Evolutionary conservation across 768 basidiomycete genomes (phyloP), one percentile per base, ranked within the genome.

Genomic region (Stropharia rugosoannulata): DNA sequence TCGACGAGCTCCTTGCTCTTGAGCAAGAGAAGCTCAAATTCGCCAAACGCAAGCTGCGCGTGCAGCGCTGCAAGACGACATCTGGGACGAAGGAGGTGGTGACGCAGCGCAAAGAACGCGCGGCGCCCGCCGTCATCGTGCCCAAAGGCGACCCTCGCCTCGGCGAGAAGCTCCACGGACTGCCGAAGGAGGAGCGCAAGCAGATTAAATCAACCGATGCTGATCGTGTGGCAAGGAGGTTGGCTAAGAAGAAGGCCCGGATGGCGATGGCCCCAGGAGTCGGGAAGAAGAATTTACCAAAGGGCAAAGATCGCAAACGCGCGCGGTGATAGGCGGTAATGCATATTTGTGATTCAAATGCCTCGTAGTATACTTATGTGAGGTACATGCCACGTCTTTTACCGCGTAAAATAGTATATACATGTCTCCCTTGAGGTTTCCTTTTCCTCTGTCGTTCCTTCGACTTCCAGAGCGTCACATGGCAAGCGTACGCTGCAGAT

Each of bases 181-280:
- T 98, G 39, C 81, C 88, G 13, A 95, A 95, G 70, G 89, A 92
- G 18, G 91, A 89, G 59, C 83, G 96, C 57, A 97, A 95, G 75
- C 77, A 82, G 41, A 83, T 76, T 57, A 99, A 99, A 72, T 79
- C 86, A 2, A 65, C 80, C 19, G 88, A 98, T 68, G 78, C 85
- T 1, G 92, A 91, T 56, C 86, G 96, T 25, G 77, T 93, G 40
- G 89, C 87, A 40, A 76, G 96, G 46, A 78, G 96, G 55, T 67
- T 95, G 69, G 93, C 91, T 40, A 97, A 98, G 83, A 97, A 97
- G 74, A 89, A 89, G 71, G 81, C 85, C 35, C 77, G 87, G 60
- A 80, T 78, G 62, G 68, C 76, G 38, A 76, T 89, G 66, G 68
- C 61, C 13, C 54, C 63, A 42, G 65, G 61, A 13, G 63, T 60